These are phyloP conservation scores for Boletellus sp. DNA, from an alignment of 768 basidiomycete species.

Conservation along the genomic window DNA sequence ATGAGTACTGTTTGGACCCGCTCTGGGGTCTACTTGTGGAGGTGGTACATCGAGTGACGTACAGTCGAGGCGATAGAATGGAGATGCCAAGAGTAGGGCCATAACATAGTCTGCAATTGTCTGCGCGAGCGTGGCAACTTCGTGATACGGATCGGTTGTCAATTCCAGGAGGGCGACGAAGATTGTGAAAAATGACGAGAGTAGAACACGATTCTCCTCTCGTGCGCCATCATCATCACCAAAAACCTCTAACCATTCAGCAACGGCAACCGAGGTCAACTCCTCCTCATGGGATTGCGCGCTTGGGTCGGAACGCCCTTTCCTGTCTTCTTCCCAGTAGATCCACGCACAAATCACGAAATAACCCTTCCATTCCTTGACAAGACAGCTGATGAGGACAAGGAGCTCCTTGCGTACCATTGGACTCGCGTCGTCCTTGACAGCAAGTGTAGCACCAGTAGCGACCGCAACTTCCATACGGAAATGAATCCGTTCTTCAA, in stretches of 20 bases:
- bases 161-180: slow-evolving; percentile 85
- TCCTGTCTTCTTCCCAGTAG: slow-evolving; percentile 89
- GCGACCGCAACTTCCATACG: slow-evolving; percentile 90
- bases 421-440: slow-evolving; percentile 92
- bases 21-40: slow-evolving; percentile 36
- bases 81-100: slow-evolving; percentile 85
- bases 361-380: slow-evolving; percentile 95
- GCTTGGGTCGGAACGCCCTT: slow-evolving; percentile 45
- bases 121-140: slow-evolving; percentile 87
- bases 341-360: slow-evolving; percentile 96
- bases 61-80: slow-evolving; percentile 71
- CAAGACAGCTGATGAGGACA: slow-evolving; percentile 86
- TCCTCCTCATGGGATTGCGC: slow-evolving; percentile 58
- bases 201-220: slow-evolving; percentile 75
- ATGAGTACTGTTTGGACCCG: slow-evolving; percentile 30
- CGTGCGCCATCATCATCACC: slow-evolving; percentile 61
- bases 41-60: slow-evolving; percentile 57
- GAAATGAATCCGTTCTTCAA: slow-evolving; percentile 77
- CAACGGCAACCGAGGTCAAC: slow-evolving; percentile 63
- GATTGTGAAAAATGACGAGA: slow-evolving; percentile 94
- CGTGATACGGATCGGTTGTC: slow-evolving; percentile 88
- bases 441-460: slow-evolving; percentile 82
- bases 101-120: slow-evolving; percentile 91
- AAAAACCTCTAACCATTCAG: slow-evolving; percentile 75
- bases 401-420: slow-evolving; percentile 95